phyloP scores from a whole-genome alignment of 345 rosid genomes.

The Diplotaxis tenuifolia region DNA sequence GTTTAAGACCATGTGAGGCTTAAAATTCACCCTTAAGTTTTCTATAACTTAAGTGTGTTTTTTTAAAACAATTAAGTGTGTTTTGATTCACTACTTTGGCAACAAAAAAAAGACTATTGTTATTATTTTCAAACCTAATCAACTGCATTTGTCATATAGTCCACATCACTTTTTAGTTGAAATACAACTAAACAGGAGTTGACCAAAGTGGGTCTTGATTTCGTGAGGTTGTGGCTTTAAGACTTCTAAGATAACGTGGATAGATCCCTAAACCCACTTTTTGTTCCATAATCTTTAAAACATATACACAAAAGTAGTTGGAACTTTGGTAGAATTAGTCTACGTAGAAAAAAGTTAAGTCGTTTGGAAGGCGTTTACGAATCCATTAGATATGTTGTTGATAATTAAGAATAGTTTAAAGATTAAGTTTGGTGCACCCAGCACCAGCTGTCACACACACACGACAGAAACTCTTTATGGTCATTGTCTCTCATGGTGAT shows the following conservation, averaged over 20 bases:
- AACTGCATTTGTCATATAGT: constrained; percentile 18
- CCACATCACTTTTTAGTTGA: constrained; percentile 18
- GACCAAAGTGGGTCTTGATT: constrained; percentile 31
- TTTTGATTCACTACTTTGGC: not conserved
- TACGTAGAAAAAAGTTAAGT: not conserved
- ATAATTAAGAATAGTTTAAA: not conserved
- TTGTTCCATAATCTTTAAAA: constrained; percentile 25
- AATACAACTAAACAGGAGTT: constrained; percentile 1
- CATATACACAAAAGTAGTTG: constrained; percentile 19
- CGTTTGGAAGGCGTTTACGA: constrained; percentile 23
- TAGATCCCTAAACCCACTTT: constrained; percentile 16
- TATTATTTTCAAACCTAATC: not conserved
- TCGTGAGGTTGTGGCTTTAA: constrained; percentile 25
- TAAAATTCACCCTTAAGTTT: not conserved
- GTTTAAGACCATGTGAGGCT: not conserved
- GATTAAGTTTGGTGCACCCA: not conserved
- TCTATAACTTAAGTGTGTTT: not conserved
- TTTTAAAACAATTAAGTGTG: not conserved
- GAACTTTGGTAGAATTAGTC: constrained; percentile 23
- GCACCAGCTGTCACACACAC: constrained; percentile 25
- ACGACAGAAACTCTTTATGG: constrained; percentile 9
- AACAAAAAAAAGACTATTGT: not conserved
- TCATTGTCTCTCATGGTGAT: constrained; percentile 17
- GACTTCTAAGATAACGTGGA: constrained; percentile 26
- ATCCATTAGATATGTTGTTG: not conserved